These are phyloP conservation scores for Gastrolobium villosum DNA, from an alignment of 306 rosid genomes.

Conservation along the genomic window DNA sequence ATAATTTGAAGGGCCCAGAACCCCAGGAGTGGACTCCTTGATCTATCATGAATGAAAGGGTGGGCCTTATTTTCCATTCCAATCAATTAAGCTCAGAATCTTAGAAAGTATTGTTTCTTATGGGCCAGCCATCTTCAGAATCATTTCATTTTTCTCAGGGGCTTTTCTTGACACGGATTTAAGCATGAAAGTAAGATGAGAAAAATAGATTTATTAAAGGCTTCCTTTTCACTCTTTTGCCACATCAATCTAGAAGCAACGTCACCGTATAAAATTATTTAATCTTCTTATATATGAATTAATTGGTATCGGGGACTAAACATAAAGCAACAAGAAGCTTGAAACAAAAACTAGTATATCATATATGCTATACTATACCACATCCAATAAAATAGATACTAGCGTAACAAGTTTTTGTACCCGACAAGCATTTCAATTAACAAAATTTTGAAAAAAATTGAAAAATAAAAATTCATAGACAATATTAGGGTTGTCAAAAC, in stretches of 20 bases:
- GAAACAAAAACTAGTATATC: neutral
- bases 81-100: constrained; percentile 46
- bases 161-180: constrained; percentile 42
- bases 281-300: neutral
- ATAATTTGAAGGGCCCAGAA: constrained; percentile 53
- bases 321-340: constrained; percentile 1
- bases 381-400: too few relatives aligned
- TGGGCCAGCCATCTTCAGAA: constrained; percentile 47
- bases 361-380: too few relatives aligned
- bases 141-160: constrained; percentile 32
- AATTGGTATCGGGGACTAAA: neutral
- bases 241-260: constrained; percentile 18
- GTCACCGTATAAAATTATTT: neutral
- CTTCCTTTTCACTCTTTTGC: constrained; percentile 44
- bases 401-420: neutral
- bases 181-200: constrained; percentile 33
- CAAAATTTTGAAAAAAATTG: neutral
- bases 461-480: neutral
- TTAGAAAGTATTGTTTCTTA: constrained; percentile 44
- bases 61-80: constrained; percentile 36
- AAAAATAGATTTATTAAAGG: constrained; percentile 34
- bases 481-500: too few relatives aligned
- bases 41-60: constrained; percentile 24
- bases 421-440: neutral
- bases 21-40: constrained; percentile 38